phyloP scores from a whole-genome alignment of 2,329 filamentous ascomycete genomes.

The Rhynchosporium secalis region DNA sequence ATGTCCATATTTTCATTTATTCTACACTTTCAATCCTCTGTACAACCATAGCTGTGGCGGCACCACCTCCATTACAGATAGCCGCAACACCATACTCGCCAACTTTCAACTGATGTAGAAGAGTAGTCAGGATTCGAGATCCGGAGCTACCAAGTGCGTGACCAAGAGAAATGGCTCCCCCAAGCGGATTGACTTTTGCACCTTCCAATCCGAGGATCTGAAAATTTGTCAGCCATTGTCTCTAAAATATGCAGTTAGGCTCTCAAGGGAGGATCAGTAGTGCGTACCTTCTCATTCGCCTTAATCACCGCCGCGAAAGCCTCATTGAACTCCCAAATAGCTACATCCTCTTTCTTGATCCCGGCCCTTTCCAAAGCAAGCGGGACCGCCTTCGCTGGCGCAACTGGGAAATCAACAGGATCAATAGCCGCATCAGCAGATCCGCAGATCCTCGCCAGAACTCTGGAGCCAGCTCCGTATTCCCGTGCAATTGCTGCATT shows the following conservation, averaged over 20 bases:
- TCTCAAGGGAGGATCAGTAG: not conserved
- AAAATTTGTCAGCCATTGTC: constrained; percentile 16
- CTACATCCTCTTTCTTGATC: constrained; percentile 86
- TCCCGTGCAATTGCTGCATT: constrained; percentile 78
- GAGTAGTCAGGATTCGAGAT: constrained; percentile 82
- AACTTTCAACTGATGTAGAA: constrained; percentile 85
- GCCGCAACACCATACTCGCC: constrained; percentile 94
- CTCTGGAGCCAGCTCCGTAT: constrained; percentile 74
- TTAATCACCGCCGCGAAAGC: constrained; percentile 95
- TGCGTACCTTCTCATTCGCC: constrained; percentile 77
- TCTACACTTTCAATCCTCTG: constrained; percentile 65
- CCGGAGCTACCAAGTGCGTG: constrained; percentile 94
- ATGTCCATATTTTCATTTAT: constrained; percentile 9
- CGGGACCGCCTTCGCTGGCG: constrained; percentile 88
- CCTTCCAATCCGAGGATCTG: constrained; percentile 65
- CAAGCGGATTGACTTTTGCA: constrained; percentile 81
- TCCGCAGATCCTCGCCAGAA: constrained; percentile 82
- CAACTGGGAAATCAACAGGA: constrained; percentile 90
- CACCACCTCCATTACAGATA: constrained; percentile 96
- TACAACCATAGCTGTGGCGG: constrained; percentile 87
- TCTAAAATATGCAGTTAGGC: not conserved
- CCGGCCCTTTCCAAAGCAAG: constrained; percentile 86
- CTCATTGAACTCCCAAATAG: constrained; percentile 98
- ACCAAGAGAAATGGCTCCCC: constrained; percentile 87
- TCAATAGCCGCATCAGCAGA: constrained; percentile 90